Evolutionary conservation across 148 eudicot genomes (phyloP).

Genomic region (Heliamphora exappendiculata): DNA sequence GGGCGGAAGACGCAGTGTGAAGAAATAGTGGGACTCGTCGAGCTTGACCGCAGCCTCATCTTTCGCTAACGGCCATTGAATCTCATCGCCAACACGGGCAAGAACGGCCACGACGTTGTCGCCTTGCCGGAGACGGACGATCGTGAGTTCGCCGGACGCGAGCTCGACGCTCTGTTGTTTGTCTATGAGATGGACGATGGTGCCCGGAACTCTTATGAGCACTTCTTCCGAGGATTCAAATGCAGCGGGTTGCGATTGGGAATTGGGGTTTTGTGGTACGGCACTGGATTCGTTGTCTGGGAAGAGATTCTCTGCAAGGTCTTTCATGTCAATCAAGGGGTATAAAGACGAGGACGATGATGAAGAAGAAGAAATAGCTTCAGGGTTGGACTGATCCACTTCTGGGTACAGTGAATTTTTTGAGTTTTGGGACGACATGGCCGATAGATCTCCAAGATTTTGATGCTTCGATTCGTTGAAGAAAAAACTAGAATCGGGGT

Average conservation of each 20-base stretch:
- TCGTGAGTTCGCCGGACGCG: constrained; percentile 53
- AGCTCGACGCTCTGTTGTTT: constrained; percentile 55
- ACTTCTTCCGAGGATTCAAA: constrained; percentile 49
- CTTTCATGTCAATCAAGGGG: constrained; percentile 24
- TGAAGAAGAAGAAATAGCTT: constrained; percentile 11
- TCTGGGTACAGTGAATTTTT: constrained; percentile 34
- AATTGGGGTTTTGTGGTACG: not conserved
- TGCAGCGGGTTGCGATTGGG: constrained; percentile 2
- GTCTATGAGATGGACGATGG: constrained; percentile 62
- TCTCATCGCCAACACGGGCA: constrained; percentile 53
- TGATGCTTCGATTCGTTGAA: not conserved
- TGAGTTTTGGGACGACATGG: constrained; percentile 12
- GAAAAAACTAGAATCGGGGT: not conserved
- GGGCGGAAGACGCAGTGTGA: constrained; percentile 41
- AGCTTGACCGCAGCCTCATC: constrained; percentile 73
- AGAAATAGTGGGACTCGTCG: constrained; percentile 71
- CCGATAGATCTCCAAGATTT: not conserved
- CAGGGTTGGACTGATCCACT: constrained; percentile 31
- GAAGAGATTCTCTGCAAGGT: constrained; percentile 33
- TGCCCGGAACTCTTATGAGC: constrained; percentile 43
- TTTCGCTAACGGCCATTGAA: constrained; percentile 81
- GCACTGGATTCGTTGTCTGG: constrained; percentile 21
- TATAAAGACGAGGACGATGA: constrained; percentile 25
- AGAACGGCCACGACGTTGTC: constrained; percentile 53
- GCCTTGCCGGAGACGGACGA: constrained; percentile 52